Evolutionary conservation across 129 eudicot genomes (phyloP), one percentile per base, ranked within the genome.

Genomic region (Flaveria trinervia): DNA sequence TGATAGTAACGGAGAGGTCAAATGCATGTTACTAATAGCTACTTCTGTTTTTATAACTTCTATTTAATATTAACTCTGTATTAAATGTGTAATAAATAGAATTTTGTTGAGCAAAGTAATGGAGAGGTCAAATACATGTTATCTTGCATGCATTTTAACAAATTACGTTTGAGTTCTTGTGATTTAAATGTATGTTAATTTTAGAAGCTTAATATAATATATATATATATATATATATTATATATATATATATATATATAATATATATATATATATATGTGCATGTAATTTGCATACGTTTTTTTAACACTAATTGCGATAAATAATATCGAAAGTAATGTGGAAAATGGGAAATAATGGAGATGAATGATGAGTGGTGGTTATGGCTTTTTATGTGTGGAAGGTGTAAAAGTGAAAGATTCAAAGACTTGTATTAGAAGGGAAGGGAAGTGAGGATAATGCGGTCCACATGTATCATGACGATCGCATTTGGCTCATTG

Each of bases 331-430:
- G 44, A 54, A 80, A 41, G 65, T 12, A 52, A 44, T 65, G 18
- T 20, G 7, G 52, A 9, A 49, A 30, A 3, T 28, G 33, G 33
- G 4, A 28, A 15, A 71, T 26, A 56, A 48, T 60, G 61, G 22
- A 46, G 45, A 54, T 65, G 48, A 15, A 54, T 54, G 70, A 80
- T 73, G 75, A 68, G 70, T 54, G 52, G 70, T 66, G 50, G 61
- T 66, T 74, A 66, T 73, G 76, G 76, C 71, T 56, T 80, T 80
- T 74, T 56, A 68, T 67, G 74, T 67, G 71, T 74, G 75, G 77
- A 48, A 67, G 71, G 64, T 44, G 71, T 74, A 56, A 74, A 80
- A 49, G 80, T 65, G 79, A 54, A 39, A 73, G 70, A 73, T 52
- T 15, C 65, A 39, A 9, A 44, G 65, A 74, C 80, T 80, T 80